Evolutionary conservation across 2,329 filamentous ascomycete species (phyloP), one percentile per base, ranked within the genome.

Genomic region (Calonectria pseudoturangicola): DNA sequence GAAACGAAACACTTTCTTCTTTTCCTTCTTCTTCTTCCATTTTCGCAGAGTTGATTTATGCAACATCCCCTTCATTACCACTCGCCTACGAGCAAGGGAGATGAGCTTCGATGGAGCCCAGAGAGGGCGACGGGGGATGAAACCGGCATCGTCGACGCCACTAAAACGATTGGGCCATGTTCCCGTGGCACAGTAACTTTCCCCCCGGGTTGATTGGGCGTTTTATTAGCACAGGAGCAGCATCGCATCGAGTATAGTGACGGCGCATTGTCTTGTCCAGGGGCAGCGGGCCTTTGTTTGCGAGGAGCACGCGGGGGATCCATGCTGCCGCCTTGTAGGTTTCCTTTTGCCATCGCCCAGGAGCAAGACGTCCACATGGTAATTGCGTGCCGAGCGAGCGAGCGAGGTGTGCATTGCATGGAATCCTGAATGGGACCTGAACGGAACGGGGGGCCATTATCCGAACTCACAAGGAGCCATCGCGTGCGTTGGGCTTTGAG

Each of bases 151-250:
- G 33, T 30, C 64, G 27, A 45, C 36, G 48, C 64, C 64, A 48
- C 54, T 56, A 62, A 62, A 25, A 48, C 39, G 36, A 51, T 60
- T 60, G 54, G 54, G 21, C 36, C 54, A 60, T 60, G 54, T 28
- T 60, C 54, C 36, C 54, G 58, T 63, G 58, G 58, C 58, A 63
- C 39, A 45, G 58, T 18, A 43, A 2, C 58, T 60, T 50, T 62
- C 51, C 62, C 16, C 64, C 54, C 48, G 41, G 27, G 66, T 48
- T 68, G 51, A 60, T 62, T 56, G 58, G 50, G 47, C 47, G 36
- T 67, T 67, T 62, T 60, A 68, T 68, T 68, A 68, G 54, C 41
- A 60, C 50, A 68, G 41, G 66, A 58, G 51, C 66, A 60, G 41
- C 41, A 56, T 28, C 66, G 66, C 51, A 47, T 68, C 41, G 41